These are phyloP conservation scores for Favolaschia claudopus DNA, from an alignment of 768 basidiomycete species.

Conservation along the genomic window DNA sequence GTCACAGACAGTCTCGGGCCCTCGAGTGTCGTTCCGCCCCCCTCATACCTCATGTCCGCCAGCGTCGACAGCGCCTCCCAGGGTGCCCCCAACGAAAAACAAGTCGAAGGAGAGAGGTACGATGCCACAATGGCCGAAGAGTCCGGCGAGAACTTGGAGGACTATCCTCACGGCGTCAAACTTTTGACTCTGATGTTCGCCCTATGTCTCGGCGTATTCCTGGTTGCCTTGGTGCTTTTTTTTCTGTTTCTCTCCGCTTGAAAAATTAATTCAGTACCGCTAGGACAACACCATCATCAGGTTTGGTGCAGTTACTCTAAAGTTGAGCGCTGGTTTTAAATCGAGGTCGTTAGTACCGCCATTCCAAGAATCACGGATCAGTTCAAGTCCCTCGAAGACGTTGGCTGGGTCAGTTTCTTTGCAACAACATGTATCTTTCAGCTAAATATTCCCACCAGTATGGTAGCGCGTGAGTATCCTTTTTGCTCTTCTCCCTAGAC, in stretches of 20 bases:
- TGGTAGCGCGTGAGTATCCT: slow-evolving; percentile 31
- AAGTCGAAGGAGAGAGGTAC: no score
- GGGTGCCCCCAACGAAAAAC: no score
- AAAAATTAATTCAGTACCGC: not conserved
- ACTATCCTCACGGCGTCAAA: not conserved
- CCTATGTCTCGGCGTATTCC: slow-evolving; percentile 21
- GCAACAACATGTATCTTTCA: not conserved
- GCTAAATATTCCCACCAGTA: not conserved
- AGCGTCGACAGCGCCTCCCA: no score
- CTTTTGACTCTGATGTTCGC: slow-evolving; percentile 1
- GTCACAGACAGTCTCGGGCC: no score
- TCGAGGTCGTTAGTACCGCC: no score
- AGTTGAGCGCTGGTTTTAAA: no score
- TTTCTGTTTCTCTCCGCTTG: not conserved
- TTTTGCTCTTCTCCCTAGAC: slow-evolving; percentile 23
- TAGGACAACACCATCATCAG: not conserved
- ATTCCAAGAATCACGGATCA: slow-evolving; percentile 38
- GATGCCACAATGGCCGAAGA: not conserved
- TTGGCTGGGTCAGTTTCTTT: slow-evolving; percentile 17
- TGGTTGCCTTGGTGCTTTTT: slow-evolving; percentile 14
- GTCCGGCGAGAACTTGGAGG: not conserved
- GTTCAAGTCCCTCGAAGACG: slow-evolving; percentile 37
- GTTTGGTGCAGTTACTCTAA: not conserved
- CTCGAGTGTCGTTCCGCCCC: no score
- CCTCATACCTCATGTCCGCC: no score